phyloP scores from a whole-genome alignment of 2,329 filamentous ascomycete species.

The Nannizzia gypsea region DNA sequence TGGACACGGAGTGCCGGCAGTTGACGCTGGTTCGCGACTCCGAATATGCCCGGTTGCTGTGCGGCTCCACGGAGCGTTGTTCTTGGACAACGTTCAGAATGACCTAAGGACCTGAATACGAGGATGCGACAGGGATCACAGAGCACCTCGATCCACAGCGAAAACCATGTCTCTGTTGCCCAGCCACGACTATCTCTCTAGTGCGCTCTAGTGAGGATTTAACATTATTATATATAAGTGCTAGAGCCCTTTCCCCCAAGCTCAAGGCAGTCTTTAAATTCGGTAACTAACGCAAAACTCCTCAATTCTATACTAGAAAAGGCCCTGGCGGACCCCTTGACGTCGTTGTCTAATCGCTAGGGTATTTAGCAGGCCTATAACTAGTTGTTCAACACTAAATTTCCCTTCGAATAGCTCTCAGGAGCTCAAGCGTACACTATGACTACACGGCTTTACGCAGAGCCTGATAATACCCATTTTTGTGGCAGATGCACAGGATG shows the following conservation, averaged over 20 bases:
- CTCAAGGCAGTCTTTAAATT: background rate
- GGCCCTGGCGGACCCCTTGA: slow-evolving; percentile 7
- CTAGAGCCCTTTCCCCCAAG: slow-evolving; percentile 10
- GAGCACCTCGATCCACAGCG: no score
- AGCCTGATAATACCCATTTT: slow-evolving; percentile 19
- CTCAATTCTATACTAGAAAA: slow-evolving; percentile 9
- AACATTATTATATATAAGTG: no score
- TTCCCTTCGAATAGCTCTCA: slow-evolving; percentile 21
- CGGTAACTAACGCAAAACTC: background rate
- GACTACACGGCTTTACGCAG: slow-evolving; percentile 12
- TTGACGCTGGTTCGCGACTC: no score
- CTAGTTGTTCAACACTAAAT: slow-evolving; percentile 24
- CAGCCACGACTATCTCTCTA: no score
- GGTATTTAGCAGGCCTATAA: slow-evolving; percentile 24
- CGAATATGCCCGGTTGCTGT: no score
- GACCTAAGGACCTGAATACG: no score
- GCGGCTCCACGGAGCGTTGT: no score
- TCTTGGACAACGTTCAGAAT: no score
- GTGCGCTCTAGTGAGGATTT: no score
- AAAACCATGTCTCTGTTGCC: no score
- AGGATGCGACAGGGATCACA: no score
- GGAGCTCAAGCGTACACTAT: slow-evolving; percentile 14
- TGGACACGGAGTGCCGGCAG: no score
- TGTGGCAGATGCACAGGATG: slow-evolving; percentile 16
- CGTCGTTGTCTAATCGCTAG: slow-evolving; percentile 20